Evolutionary conservation across 2,329 filamentous ascomycete species (phyloP).

Genomic region (Xylariaceae sp.): DNA sequence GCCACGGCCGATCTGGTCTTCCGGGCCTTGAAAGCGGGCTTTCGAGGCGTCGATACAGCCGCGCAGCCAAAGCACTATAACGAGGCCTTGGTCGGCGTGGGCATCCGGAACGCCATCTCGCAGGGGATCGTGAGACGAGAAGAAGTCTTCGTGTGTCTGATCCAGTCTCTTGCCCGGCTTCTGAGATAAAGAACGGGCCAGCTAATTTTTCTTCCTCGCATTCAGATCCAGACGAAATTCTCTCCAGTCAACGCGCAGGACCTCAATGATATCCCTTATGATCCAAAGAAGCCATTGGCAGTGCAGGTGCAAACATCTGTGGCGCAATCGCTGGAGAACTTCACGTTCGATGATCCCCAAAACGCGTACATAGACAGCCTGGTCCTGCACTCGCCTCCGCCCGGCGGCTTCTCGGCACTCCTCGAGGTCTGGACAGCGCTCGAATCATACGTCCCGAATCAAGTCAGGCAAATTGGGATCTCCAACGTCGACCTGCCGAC

Average conservation of each 20-base stretch:
- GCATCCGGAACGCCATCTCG: constrained; percentile 55
- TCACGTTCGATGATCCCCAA: constrained; percentile 35
- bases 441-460: constrained; percentile 59
- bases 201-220: constrained; percentile 2
- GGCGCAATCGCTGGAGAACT: constrained; percentile 25
- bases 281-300: constrained; percentile 50
- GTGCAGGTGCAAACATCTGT: constrained; percentile 43
- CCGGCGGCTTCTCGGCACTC: constrained; percentile 40
- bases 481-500: constrained; percentile 63
- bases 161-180: not conserved
- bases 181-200: not conserved
- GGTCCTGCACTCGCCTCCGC: constrained; percentile 62
- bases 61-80: constrained; percentile 74
- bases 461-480: constrained; percentile 64
- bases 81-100: constrained; percentile 64
- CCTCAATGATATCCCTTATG: constrained; percentile 55
- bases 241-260: constrained; percentile 61
- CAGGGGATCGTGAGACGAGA: constrained; percentile 53
- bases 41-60: constrained; percentile 70
- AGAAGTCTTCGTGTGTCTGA: constrained; percentile 56
- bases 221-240: constrained; percentile 77
- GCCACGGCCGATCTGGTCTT: constrained; percentile 62
- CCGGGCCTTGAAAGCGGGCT: constrained; percentile 61
- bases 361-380: constrained; percentile 61
- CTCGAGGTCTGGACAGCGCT: constrained; percentile 62